These are phyloP conservation scores for Neurospora sp. DNA, from an alignment of 495 filamentous ascomycete genomes.

Conservation along the genomic window DNA sequence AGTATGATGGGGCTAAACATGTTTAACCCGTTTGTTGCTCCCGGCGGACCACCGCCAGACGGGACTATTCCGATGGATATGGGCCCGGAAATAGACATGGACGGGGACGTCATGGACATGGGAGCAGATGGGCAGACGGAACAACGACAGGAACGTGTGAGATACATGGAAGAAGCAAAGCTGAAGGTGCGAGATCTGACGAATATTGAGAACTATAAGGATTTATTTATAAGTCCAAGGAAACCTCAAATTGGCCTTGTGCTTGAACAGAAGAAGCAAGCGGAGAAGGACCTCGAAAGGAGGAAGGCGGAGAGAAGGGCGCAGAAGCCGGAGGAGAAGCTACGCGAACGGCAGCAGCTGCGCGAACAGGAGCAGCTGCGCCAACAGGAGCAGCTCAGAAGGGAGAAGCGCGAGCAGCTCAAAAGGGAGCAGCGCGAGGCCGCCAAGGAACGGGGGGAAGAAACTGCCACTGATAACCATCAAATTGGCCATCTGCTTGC, in stretches of 20 bases:
- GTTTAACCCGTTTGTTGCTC: not conserved
- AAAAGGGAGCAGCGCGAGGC: not conserved
- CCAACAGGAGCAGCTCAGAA: not conserved
- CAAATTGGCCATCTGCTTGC: not conserved
- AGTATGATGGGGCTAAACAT: not conserved
- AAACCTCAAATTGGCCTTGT: not conserved
- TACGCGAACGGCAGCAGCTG: no score
- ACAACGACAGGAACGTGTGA: not conserved
- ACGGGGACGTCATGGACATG: not conserved
- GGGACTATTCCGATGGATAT: not conserved
- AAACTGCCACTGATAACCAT: no score
- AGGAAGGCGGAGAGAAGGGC: not conserved
- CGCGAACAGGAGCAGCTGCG: not conserved
- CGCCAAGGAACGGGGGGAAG: not conserved
- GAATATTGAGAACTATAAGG: not conserved
- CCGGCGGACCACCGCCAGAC: not conserved
- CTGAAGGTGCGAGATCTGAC: not conserved
- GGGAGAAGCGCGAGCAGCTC: not conserved
- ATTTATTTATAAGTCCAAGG: not conserved
- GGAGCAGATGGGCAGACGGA: not conserved
- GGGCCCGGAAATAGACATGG: not conserved
- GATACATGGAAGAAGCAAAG: not conserved
- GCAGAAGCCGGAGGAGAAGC: not conserved
- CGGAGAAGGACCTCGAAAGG: not conserved
- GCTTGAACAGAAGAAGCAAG: not conserved